Percentiles rank a stretch among this genome's conserved stretches.
phyloP scores from a whole-genome alignment of 495 filamentous ascomycete species.

The Trichoderma parareesei region DNA sequence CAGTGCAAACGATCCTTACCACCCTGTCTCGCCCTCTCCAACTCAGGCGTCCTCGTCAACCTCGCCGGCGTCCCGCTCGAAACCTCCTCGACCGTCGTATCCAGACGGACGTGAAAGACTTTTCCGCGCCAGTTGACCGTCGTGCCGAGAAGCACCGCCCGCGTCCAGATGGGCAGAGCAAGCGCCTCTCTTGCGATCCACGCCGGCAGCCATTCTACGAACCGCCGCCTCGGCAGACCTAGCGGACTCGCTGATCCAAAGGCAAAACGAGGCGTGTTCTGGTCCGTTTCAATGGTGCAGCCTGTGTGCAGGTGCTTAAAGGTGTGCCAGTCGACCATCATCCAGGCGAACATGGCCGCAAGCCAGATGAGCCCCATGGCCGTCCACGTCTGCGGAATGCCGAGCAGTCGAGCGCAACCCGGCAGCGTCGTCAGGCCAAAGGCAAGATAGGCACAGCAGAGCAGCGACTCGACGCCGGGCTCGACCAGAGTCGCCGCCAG shows the following conservation, averaged over 20 bases:
- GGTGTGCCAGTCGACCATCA: constrained; percentile 60
- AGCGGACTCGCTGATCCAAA: constrained; percentile 31
- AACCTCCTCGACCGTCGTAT: constrained; percentile 65
- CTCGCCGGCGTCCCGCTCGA: background rate
- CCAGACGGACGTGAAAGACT: constrained; percentile 70
- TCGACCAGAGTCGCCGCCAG: constrained; percentile 85
- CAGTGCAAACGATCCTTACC: background rate
- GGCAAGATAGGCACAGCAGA: constrained; percentile 72
- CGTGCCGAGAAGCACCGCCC: constrained; percentile 74
- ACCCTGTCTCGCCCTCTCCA: background rate
- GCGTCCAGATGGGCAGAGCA: constrained; percentile 79
- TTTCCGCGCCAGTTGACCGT: constrained; percentile 82
- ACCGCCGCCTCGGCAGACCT: constrained; percentile 41
- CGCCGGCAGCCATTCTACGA: constrained; percentile 64
- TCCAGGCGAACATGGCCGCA: constrained; percentile 61
- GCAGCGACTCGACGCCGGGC: constrained; percentile 81
- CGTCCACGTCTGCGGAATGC: constrained; percentile 58
- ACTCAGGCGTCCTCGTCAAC: background rate
- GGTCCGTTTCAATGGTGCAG: constrained; percentile 60
- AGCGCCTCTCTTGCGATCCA: constrained; percentile 82
- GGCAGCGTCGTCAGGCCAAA: constrained; percentile 71
- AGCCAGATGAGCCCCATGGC: constrained; percentile 60
- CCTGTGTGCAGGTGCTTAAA: constrained; percentile 67
- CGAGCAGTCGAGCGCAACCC: constrained; percentile 44
- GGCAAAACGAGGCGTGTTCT: constrained; percentile 66